Conservation (phyloP, 345 rosid species). For the Litchi chinensis region DNA sequence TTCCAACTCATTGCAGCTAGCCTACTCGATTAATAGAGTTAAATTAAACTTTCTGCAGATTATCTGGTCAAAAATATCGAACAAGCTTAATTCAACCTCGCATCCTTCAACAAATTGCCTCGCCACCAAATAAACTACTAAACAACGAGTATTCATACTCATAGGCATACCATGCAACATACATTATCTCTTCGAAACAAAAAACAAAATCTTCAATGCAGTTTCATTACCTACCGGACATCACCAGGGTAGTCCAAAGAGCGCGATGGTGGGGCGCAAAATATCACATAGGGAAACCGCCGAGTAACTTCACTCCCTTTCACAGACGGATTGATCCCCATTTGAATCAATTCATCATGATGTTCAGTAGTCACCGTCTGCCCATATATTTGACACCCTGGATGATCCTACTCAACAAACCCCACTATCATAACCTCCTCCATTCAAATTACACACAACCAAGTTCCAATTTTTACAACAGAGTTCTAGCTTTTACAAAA, state of each 20-base stretch:
- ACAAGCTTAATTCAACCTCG: background rate
- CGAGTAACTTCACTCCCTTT: constrained; percentile 45
- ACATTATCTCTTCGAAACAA: background rate
- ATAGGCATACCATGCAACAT: background rate
- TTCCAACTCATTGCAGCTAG: constrained; percentile 87
- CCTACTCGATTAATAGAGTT: constrained; percentile 38
- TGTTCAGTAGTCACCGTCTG: constrained; percentile 79
- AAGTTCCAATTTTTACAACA: background rate
- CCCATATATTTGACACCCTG: constrained; percentile 76
- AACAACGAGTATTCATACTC: background rate
- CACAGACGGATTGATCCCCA: constrained; percentile 78
- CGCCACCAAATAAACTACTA: background rate
- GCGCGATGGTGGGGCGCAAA: constrained; percentile 95
- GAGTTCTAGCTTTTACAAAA: background rate
- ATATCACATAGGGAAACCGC: constrained; percentile 71
- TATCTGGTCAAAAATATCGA: background rate
- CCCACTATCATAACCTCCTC: background rate
- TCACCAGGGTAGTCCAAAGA: constrained; percentile 80
- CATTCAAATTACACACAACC: background rate
- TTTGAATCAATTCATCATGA: constrained; percentile 72
- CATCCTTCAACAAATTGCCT: background rate
- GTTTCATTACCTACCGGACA: constrained; percentile 51
- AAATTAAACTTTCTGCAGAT: background rate
- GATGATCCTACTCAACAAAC: constrained; percentile 63
- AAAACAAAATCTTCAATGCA: background rate